Evolutionary conservation across 306 rosid genomes (phyloP).

Genomic region (Malus asiatica): DNA sequence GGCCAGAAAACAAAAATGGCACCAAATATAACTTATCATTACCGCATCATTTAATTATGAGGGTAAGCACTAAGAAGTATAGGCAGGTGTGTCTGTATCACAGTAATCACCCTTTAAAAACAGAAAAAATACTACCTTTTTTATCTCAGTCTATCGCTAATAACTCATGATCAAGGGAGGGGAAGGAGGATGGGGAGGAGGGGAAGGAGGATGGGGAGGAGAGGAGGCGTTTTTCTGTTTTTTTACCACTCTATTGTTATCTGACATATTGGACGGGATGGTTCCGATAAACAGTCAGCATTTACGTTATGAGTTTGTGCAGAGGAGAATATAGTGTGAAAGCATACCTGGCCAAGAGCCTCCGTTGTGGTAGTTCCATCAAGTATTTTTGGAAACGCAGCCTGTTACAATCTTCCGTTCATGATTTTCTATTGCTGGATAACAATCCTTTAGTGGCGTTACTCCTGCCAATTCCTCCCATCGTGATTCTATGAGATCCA

Average conservation of each 20-base stretch:
- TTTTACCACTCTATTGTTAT: not conserved
- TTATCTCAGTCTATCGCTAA: not conserved
- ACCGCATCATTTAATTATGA: not conserved
- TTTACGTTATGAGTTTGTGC: not conserved
- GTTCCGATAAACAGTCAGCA: not conserved
- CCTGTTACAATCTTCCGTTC: slow-evolving; percentile 75
- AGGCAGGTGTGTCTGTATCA: not conserved
- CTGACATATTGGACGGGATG: not conserved
- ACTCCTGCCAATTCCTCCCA: slow-evolving; percentile 80
- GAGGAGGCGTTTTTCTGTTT: not conserved
- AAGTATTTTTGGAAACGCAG: slow-evolving; percentile 76
- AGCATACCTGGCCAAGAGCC: slow-evolving; percentile 91
- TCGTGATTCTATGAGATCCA: slow-evolving; percentile 88
- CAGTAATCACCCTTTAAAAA: not conserved
- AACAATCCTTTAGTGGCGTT: slow-evolving; percentile 85
- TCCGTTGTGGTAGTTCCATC: slow-evolving; percentile 94
- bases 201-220: not conserved
- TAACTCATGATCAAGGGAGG: not conserved
- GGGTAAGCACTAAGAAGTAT: not conserved
- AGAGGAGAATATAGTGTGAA: not conserved
- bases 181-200: not conserved
- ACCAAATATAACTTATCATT: not conserved
- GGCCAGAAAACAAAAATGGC: not conserved
- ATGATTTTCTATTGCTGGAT: slow-evolving; percentile 74
- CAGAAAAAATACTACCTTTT: not conserved